phyloP scores from a whole-genome alignment of 2,329 filamentous ascomycete species.

The Cladorrhinum sp. region DNA sequence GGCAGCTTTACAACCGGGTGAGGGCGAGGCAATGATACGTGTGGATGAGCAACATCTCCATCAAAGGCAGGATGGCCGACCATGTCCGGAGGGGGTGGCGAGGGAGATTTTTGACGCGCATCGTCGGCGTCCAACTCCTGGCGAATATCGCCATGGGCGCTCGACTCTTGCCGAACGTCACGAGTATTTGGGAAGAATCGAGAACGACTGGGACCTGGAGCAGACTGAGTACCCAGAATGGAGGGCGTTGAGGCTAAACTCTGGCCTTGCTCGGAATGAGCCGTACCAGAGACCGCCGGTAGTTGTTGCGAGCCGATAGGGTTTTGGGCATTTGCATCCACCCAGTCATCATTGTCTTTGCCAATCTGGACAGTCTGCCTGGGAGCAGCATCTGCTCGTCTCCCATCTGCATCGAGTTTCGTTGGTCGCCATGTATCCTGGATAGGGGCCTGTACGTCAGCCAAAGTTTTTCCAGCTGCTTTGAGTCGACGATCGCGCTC shows the following conservation, averaged over 20 bases:
- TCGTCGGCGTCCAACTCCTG: slow-evolving; percentile 33
- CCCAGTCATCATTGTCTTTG: slow-evolving; percentile 25
- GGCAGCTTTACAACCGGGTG: slow-evolving; percentile 80
- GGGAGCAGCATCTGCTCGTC: slow-evolving; percentile 32
- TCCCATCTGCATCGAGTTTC: slow-evolving; percentile 36
- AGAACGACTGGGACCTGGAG: slow-evolving; percentile 50
- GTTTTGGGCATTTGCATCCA: slow-evolving; percentile 17
- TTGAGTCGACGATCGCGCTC: slow-evolving; percentile 44
- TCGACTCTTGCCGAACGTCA: slow-evolving; percentile 43
- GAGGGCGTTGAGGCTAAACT: slow-evolving; percentile 21
- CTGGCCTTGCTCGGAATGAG: slow-evolving; percentile 12
- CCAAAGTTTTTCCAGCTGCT: slow-evolving; percentile 43
- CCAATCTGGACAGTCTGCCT: slow-evolving; percentile 31
- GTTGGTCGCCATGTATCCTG: slow-evolving; percentile 54
- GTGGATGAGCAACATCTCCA: slow-evolving; percentile 61
- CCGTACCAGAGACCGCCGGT: too few relatives aligned
- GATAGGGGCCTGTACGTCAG: slow-evolving; percentile 47
- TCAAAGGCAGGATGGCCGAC: slow-evolving; percentile 70
- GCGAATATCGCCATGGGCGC: slow-evolving; percentile 15
- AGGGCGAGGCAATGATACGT: slow-evolving; percentile 66
- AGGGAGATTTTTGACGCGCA: slow-evolving; percentile 53
- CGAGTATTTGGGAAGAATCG: slow-evolving; percentile 59
- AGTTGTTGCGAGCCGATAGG: too few relatives aligned
- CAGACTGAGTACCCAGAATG: slow-evolving; percentile 23
- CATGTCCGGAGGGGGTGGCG: slow-evolving; percentile 69